Base-by-base conservation (phyloP, 2,329 filamentous ascomycete species). In the Nigrospora osmanthi region DNA sequence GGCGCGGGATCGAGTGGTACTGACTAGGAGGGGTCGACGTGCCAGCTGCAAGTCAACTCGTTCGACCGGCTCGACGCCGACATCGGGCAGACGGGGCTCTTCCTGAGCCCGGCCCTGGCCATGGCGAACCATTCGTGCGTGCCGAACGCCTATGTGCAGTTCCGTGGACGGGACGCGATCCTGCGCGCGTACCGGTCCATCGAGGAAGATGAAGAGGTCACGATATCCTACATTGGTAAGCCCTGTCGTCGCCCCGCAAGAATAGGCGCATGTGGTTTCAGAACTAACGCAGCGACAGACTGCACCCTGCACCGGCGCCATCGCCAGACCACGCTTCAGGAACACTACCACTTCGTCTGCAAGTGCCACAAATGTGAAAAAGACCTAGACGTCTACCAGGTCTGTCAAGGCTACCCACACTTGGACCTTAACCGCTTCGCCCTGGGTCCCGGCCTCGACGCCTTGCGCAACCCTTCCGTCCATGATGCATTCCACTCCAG, bases 81-180 rank as follows among this genome's bases (percentile, higher is more conserved):
- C 52, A 58, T 73, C 9, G 73, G 68, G 1, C 66, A 73, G 44
- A 66, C 71, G 1, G 78, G 77, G 19, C 64, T 80, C 30, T 82
- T 78, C 49, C 61, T 83, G 34, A 74, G 81, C 49, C 67, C 75
- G 1, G 68, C 59, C 4, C 63, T 81, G 36, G 74, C 78, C 47
- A 79, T 81, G 71, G 69, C 71, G 17, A 83, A 84, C 50, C 80
- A 84, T 56, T 79, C 78, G 0, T 84, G 80, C 50, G 57, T 72
- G 3, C 80, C 80, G 4, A 83, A 81, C 50, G 76, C 79, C 1
- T 65, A 72, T 40, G 73, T 83, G 14, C 69, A 73, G 37, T 81
- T 82, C 43, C 52, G 70, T 35, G 73, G 73, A 4, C 68, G 78
- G 6, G 66, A 60, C 4, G 72, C 76, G 3, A 60, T 73, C 3